Base-by-base conservation (phyloP, 148 eudicot genomes). In the Spergularia bocconei region DNA sequence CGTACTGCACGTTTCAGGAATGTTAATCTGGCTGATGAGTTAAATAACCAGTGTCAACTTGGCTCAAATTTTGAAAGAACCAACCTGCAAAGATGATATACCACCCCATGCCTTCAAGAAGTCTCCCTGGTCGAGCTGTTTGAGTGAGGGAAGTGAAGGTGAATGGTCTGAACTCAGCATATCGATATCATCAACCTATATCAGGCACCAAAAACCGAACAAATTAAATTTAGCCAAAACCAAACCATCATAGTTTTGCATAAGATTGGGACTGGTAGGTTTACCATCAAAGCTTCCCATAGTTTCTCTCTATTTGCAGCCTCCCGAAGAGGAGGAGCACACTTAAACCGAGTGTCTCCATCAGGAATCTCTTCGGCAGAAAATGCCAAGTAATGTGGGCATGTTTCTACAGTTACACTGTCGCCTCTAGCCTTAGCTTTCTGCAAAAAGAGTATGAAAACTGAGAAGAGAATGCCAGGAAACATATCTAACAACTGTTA, bases 81-180 rank as follows among this genome's bases (percentile, higher is more conserved):
- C 12, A 25, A 94, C 98, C 93, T 94, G 99, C 86, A 95, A 81
- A 80, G 97, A 90, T 64, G 99, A 92, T 79, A 95, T 84, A 59
- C 99, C 98, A 69, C 99, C 99, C 99, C 99, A 95, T 63, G 99
- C 96, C 80, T 86, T 88, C 79, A 95, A 85, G 82, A 95, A 95
- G 76, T 95, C 91, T 67, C 99, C 99, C 50, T 85, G 89, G 44
- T 84, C 71, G 60, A 92, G 70, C 73, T 86, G 94, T 71, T 95
- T 95, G 76, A 90, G 91, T 63, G 89, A 89, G 48, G 97, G 94
- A 29, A 70, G 85, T 11, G 96, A 73, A 3, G 97, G 99, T 41
- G 99, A 95, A 84, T 95, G 99, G 79, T 95, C 99, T 60, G 99
- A 95, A 85, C 98, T 92, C 79, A 95, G 76, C 92, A 95, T 88